Percentiles rank a stretch among this genome's conserved stretches.
Evolutionary conservation across 2,329 filamentous ascomycete genomes (phyloP).

Genomic region (Dothistroma pini): DNA sequence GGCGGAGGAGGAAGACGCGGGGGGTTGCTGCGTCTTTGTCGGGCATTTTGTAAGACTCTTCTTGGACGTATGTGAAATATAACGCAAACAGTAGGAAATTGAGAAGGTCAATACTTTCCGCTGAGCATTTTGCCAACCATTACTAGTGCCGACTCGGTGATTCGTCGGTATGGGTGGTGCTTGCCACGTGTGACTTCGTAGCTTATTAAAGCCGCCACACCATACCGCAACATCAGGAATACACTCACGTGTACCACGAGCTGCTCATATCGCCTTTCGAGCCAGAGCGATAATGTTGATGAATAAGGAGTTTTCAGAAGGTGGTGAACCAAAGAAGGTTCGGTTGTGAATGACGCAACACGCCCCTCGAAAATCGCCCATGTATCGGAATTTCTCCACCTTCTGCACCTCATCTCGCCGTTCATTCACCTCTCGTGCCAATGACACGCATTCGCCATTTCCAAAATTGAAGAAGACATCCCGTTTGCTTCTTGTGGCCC

Average conservation of each 20-base stretch:
- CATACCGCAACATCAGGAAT: background rate
- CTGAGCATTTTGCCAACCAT: slow-evolving; percentile 1
- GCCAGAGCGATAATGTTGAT: background rate
- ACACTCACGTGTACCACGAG: background rate
- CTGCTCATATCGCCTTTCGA: background rate
- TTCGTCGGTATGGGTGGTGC: background rate
- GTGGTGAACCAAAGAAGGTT: background rate
- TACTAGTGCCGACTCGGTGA: background rate
- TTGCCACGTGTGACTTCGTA: background rate
- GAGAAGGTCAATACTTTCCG: slow-evolving; percentile 1
- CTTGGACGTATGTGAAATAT: background rate
- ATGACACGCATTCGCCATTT: background rate
- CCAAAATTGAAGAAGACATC: background rate
- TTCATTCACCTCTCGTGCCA: background rate
- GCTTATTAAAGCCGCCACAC: background rate
- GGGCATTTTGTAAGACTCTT: slow-evolving; percentile 26
- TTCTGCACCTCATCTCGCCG: background rate
- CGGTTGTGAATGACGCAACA: background rate
- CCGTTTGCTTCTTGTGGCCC: background rate
- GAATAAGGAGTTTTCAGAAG: background rate
- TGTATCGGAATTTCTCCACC: background rate
- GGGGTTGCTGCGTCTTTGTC: slow-evolving; percentile 52
- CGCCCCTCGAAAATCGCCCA: background rate
- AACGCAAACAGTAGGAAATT: background rate
- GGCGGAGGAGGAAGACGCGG: slow-evolving; percentile 76